Evolutionary conservation across 352 stramenopile genomes (phyloP).

Genomic region (Phytopythium chamaehyphon): DNA sequence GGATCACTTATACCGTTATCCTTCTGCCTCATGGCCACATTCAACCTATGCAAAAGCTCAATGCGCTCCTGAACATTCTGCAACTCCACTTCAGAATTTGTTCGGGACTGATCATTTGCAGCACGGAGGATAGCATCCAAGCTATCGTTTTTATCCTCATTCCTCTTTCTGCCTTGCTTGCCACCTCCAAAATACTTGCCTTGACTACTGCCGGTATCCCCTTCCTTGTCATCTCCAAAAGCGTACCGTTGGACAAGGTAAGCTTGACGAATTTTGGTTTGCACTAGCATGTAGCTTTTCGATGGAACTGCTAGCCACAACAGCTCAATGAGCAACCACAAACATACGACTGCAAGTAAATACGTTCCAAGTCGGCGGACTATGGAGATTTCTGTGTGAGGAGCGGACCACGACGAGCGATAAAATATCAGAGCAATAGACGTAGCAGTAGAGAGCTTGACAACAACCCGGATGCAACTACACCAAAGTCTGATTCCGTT

Average conservation of each 20-base stretch:
- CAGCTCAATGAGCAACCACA: constrained; percentile 29
- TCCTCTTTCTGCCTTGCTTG: not conserved
- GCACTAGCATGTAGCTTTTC: constrained; percentile 15
- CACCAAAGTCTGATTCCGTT: constrained; percentile 23
- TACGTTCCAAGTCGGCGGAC: constrained; percentile 35
- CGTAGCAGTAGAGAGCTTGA: constrained; percentile 24
- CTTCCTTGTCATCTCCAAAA: constrained; percentile 21
- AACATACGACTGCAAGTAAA: constrained; percentile 19
- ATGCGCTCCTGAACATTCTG: constrained; percentile 29
- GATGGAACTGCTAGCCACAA: constrained; percentile 31
- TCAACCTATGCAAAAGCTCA: constrained; percentile 30
- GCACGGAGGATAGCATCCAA: too few relatives aligned
- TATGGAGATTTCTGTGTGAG: constrained; percentile 7
- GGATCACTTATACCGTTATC: constrained; percentile 5
- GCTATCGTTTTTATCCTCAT: not conserved
- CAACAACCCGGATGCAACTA: constrained; percentile 22
- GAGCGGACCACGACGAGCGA: not conserved
- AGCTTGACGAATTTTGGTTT: constrained; percentile 24
- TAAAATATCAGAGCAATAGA: constrained; percentile 16
- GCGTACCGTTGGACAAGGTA: constrained; percentile 45
- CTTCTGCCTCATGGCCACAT: constrained; percentile 26
- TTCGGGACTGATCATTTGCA: too few relatives aligned
- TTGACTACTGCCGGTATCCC: constrained; percentile 1
- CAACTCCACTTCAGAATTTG: constrained; percentile 3
- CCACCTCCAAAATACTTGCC: not conserved